Percentiles rank a stretch among this genome's conserved stretches.
These are phyloP conservation scores for Auricularia sp. DNA, from an alignment of 768 basidiomycete species.

Conservation along the genomic window DNA sequence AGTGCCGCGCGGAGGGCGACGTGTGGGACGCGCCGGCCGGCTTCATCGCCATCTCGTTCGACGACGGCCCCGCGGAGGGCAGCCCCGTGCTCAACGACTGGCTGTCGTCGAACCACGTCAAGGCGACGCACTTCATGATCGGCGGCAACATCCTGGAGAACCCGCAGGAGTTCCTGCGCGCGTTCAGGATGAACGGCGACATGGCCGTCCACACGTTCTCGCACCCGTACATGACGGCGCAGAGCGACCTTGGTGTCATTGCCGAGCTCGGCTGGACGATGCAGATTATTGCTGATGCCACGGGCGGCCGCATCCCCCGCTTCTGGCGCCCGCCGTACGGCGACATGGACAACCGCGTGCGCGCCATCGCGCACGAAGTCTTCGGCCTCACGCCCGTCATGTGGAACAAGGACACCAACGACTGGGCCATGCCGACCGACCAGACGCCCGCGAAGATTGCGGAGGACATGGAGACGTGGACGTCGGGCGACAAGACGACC, in stretches of 20 bases:
- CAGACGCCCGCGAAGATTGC: conserved; percentile 37
- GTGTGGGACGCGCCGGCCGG: conserved; percentile 72
- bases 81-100: conserved; percentile 49
- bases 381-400: conserved; percentile 78
- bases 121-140: conserved; percentile 86
- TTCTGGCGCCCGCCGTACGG: conserved; percentile 91
- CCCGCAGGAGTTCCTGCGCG: conserved; percentile 43
- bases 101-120: conserved; percentile 50
- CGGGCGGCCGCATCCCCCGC: conserved; percentile 59
- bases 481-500: conserved; percentile 54
- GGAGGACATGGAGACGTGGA: conserved; percentile 43
- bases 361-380: conserved; percentile 76
- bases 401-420: conserved; percentile 83
- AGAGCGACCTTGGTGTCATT: conserved; percentile 56
- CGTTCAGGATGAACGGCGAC: conserved; percentile 34
- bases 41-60: conserved; percentile 56
- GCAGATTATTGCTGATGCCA: conserved; percentile 69
- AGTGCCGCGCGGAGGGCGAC: conserved; percentile 49
- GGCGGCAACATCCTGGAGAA: conserved; percentile 62
- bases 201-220: conserved; percentile 53
- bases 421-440: conserved; percentile 40
- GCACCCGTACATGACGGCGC: conserved; percentile 74
- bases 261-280: conserved; percentile 78
- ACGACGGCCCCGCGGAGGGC: conserved; percentile 62
- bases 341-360: conserved; percentile 74